Base-by-base conservation (phyloP, 495 filamentous ascomycete genomes). In the Penicillium simplicissimum region DNA sequence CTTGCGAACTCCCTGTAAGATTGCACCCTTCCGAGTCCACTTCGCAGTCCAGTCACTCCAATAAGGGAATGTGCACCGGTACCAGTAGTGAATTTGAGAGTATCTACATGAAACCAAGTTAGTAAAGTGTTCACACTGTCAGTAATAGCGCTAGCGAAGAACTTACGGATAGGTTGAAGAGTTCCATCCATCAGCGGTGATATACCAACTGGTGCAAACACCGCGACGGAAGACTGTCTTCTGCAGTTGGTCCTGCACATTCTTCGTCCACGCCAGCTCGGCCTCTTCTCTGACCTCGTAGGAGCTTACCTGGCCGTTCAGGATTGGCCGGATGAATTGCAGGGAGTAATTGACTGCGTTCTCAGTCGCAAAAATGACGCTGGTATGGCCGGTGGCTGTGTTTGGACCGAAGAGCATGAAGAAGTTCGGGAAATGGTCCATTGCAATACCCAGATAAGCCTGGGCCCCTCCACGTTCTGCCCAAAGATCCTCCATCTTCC, bases 321-420 rank as follows among this genome's bases (percentile, higher is more conserved):
- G 34, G 31, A 82, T 76, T 3, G 72, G 68, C 60, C 74, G 74
- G 42, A 82, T 77, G 43, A 82, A 76, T 4, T 74, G 72, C 51
- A 82, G 35, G 3, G 63, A 78, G 54, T 82, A 81, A 25, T 82
- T 71, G 28, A 88, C 76, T 70, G 82, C 81, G 55, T 87, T 87
- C 65, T 90, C 87, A 9, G 75, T 80, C 0, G 81, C 80, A 21
- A 88, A 76, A 9, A 88, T 82, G 0, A 88, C 85, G 36, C 81
- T 85, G 1, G 76, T 80, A 70, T 90, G 88, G 0, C 87, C 87
- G 1, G 85, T 89, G 0, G 74, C 81, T 0, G 85, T 87, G 60
- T 90, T 90, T 0, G 87, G 87, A 0, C 87, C 87, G 64, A 86
- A 84, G 7, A 90, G 69, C 40, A 87, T 80, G 72, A 90, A 90